Conservation (phyloP, 305 asterid species). For the Solanum hybrid region DNA sequence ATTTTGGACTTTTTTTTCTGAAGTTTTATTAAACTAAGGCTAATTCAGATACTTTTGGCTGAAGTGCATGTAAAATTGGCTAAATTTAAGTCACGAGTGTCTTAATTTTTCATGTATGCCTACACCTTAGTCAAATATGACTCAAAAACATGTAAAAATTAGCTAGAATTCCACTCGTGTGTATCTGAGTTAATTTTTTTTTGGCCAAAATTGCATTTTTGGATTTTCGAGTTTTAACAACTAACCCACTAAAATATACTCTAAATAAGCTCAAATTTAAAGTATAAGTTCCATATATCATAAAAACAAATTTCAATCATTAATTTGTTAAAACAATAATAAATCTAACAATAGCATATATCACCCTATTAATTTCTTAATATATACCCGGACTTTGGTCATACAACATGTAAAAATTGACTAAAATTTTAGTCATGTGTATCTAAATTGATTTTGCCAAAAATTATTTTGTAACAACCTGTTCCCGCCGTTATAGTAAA, state of each 20-base stretch:
- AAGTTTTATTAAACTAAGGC: background rate
- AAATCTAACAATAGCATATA: background rate
- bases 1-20: background rate
- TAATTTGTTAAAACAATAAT: background rate
- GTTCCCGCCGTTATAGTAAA: too few relatives aligned
- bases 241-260: background rate
- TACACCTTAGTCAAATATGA: background rate
- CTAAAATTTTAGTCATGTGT: background rate
- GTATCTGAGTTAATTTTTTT: background rate
- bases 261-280: background rate
- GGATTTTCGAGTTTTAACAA: background rate
- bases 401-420: background rate
- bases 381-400: background rate
- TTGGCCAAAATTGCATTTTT: background rate
- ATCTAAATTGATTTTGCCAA: background rate
- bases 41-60: background rate
- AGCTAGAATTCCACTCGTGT: background rate
- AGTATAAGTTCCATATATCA: background rate
- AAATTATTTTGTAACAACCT: background rate
- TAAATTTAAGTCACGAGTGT: background rate
- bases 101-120: background rate
- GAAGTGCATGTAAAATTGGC: background rate
- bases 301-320: background rate
- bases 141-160: background rate
- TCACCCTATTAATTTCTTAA: background rate